These are phyloP conservation scores for Arabidopsis arenosa DNA, from an alignment of 345 rosid genomes.

Conservation along the genomic window DNA sequence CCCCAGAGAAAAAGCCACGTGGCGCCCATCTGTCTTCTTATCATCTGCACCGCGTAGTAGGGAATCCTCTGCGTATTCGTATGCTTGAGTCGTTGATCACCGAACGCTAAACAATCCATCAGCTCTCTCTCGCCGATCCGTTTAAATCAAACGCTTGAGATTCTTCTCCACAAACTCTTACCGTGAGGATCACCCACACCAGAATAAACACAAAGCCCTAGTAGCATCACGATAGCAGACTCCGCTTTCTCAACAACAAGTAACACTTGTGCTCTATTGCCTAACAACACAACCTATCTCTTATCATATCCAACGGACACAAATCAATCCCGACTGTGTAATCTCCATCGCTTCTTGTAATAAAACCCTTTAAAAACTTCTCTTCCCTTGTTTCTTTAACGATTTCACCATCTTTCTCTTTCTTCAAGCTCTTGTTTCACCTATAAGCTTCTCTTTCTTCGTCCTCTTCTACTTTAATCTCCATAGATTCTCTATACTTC, in stretches of 20 bases:
- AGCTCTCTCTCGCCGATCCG: slow-evolving; percentile 75
- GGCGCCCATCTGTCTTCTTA: slow-evolving; percentile 67
- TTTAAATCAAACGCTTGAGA: slow-evolving; percentile 82
- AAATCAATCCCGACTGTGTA: slow-evolving; percentile 63
- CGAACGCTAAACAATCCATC: slow-evolving; percentile 74
- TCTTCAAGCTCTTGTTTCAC: slow-evolving; percentile 56
- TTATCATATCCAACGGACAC: slow-evolving; percentile 58
- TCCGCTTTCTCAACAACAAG: slow-evolving; percentile 61
- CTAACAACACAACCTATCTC: slow-evolving; percentile 73
- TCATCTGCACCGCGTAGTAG: slow-evolving; percentile 65
- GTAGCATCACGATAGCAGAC: slow-evolving; percentile 78
- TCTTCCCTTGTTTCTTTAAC: slow-evolving; percentile 65
- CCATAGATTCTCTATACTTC: slow-evolving; percentile 58
- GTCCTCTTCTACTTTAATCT: slow-evolving; percentile 73
- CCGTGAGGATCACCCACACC: slow-evolving; percentile 49
- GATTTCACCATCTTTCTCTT: slow-evolving; percentile 52
- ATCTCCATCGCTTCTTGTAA: slow-evolving; percentile 51
- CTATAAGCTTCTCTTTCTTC: slow-evolving; percentile 65
- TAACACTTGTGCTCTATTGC: slow-evolving; percentile 83
- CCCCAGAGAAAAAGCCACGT: slow-evolving; percentile 60
- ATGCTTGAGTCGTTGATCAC: slow-evolving; percentile 47
- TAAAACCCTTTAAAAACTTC: slow-evolving; percentile 58
- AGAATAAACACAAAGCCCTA: slow-evolving; percentile 71
- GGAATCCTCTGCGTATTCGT: slow-evolving; percentile 53
- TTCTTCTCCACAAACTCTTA: slow-evolving; percentile 92